Conservation (phyloP, 257 asterid genomes). For the Fraxinus americana region DNA sequence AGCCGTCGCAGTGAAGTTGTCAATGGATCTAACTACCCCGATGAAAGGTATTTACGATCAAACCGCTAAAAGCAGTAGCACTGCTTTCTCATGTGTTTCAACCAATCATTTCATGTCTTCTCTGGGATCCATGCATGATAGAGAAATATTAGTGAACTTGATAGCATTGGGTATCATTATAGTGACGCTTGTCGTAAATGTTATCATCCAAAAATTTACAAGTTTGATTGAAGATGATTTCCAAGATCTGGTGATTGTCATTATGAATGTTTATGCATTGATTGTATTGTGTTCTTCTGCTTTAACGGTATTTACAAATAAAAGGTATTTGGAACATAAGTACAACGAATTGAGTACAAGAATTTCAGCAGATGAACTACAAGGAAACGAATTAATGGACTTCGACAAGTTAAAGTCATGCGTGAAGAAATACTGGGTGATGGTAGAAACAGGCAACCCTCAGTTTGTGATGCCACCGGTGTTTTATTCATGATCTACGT, state of each 20-base stretch:
- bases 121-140: conserved; percentile 4
- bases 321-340: conserved; percentile 4
- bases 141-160: not conserved
- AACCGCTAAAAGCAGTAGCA: too few species aligned
- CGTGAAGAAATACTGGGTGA: conserved; percentile 15
- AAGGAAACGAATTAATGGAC: not conserved
- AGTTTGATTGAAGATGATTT: not conserved
- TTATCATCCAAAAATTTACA: conserved; percentile 8
- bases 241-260: not conserved
- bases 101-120: too few species aligned
- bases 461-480: not conserved
- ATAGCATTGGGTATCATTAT: not conserved
- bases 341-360: conserved; percentile 2
- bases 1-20: too few species aligned
- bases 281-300: conserved; percentile 6
- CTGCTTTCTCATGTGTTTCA: too few species aligned
- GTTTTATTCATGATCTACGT: not conserved
- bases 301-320: conserved; percentile 14
- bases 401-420: conserved; percentile 4
- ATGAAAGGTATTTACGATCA: too few species aligned
- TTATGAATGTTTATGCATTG: not conserved
- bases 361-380: not conserved
- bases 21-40: too few species aligned
- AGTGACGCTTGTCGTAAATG: conserved; percentile 18
- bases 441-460: conserved; percentile 16